Evolutionary conservation across 2,329 filamentous ascomycete genomes (phyloP).

Genomic region (Colletotrichum salicis): DNA sequence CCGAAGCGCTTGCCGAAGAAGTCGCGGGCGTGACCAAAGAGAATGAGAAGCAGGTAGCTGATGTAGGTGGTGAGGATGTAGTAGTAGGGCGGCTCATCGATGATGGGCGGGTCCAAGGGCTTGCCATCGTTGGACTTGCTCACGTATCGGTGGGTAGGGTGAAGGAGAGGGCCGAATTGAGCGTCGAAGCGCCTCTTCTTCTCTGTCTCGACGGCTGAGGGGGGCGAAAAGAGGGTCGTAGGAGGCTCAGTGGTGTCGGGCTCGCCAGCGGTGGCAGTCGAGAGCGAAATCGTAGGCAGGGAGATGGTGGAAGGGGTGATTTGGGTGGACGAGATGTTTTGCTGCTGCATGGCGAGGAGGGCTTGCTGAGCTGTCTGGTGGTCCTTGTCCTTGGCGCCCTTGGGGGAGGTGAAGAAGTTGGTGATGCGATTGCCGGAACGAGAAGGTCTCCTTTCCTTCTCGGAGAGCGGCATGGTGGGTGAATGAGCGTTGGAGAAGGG

Average conservation of each 20-base stretch:
- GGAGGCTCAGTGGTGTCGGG: constrained; percentile 76
- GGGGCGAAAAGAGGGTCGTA: constrained; percentile 85
- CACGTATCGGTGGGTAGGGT: constrained; percentile 85
- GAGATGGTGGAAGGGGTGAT: constrained; percentile 80
- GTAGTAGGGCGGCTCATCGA: constrained; percentile 97
- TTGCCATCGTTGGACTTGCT: constrained; percentile 83
- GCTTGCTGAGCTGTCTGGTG: constrained; percentile 73
- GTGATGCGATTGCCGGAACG: constrained; percentile 74
- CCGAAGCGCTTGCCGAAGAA: constrained; percentile 98
- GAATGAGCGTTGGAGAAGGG: constrained; percentile 63
- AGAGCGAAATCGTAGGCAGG: constrained; percentile 90
- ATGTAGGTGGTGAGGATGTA: constrained; percentile 98
- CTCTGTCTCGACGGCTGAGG: constrained; percentile 83
- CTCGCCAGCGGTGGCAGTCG: constrained; percentile 83
- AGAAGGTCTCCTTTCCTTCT: constrained; percentile 69
- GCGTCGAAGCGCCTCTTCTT: constrained; percentile 82
- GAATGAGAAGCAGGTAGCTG: constrained; percentile 94
- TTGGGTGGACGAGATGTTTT: constrained; percentile 65
- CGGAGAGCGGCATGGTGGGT: constrained; percentile 57
- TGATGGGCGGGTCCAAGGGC: constrained; percentile 82
- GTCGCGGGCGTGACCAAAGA: constrained; percentile 94
- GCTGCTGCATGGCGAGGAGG: constrained; percentile 74
- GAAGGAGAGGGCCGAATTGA: constrained; percentile 88
- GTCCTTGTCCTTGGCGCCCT: constrained; percentile 63
- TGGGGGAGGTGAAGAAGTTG: constrained; percentile 85